Evolutionary conservation across 2,329 filamentous ascomycete genomes (phyloP).

Genomic region (Alternaria burnsii): DNA sequence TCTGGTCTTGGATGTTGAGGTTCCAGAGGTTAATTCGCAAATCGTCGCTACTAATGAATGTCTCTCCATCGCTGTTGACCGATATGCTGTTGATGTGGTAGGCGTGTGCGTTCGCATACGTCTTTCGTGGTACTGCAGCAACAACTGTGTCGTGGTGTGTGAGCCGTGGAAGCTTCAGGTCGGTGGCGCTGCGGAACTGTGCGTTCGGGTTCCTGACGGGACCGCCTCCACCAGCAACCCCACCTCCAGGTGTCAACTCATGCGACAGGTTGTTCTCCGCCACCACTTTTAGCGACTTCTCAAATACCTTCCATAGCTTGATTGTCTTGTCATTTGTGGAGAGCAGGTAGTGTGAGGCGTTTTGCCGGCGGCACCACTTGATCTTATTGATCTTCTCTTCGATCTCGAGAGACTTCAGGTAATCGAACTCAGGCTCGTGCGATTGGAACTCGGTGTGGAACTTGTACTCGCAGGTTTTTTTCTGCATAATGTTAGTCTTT

Average conservation of each 20-base stretch:
- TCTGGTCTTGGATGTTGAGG: constrained; percentile 98
- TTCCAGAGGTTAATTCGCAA: constrained; percentile 99
- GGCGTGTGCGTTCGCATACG: constrained; percentile 97
- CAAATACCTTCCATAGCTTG: constrained; percentile 99
- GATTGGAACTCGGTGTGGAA: constrained; percentile 99
- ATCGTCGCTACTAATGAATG: constrained; percentile 98
- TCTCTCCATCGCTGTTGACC: constrained; percentile 99
- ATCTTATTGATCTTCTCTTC: constrained; percentile 99
- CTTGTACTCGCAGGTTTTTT: constrained; percentile 99
- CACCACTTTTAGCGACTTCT: constrained; percentile 98
- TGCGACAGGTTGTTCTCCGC: constrained; percentile 98
- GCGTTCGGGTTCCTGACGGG: constrained; percentile 75
- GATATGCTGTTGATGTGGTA: constrained; percentile 99
- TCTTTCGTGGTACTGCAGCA: constrained; percentile 92
- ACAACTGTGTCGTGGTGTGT: constrained; percentile 99
- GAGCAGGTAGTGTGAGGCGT: constrained; percentile 96
- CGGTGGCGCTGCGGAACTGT: constrained; percentile 80
- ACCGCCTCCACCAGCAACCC: constrained; percentile 77
- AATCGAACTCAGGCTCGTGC: constrained; percentile 99
- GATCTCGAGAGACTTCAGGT: constrained; percentile 98
- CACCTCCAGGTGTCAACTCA: constrained; percentile 82
- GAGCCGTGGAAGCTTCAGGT: constrained; percentile 92
- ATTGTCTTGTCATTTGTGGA: constrained; percentile 99
- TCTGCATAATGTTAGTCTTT: constrained; percentile 63
- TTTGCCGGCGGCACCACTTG: constrained; percentile 98